These are phyloP conservation scores for Penicillium silybi DNA, from an alignment of 495 filamentous ascomycete genomes.

Conservation along the genomic window DNA sequence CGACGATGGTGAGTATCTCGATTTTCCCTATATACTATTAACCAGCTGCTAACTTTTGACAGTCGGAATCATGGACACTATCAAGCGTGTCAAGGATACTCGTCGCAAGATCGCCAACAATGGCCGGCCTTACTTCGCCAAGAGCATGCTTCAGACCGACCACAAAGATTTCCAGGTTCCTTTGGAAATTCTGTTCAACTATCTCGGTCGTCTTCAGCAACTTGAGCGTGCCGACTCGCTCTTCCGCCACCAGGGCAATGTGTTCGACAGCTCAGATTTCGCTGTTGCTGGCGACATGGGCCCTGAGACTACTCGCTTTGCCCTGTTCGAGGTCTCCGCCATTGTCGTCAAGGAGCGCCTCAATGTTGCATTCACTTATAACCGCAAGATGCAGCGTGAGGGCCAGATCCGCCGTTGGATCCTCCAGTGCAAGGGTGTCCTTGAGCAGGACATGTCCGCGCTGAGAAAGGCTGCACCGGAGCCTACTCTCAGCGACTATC, in stretches of 20 bases:
- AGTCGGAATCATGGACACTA: constrained; percentile 28
- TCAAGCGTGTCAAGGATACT: constrained; percentile 47
- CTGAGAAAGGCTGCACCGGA: constrained; percentile 48
- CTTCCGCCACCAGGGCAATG: constrained; percentile 56
- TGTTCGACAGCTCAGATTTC: constrained; percentile 36
- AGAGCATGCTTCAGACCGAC: constrained; percentile 44
- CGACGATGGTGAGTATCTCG: constrained; percentile 26
- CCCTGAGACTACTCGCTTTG: constrained; percentile 47
- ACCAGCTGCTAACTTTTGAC: neutral
- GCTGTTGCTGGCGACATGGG: constrained; percentile 46
- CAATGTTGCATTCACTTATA: constrained; percentile 60
- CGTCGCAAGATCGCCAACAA: constrained; percentile 35
- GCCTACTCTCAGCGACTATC: constrained; percentile 60
- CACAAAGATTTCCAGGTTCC: constrained; percentile 50
- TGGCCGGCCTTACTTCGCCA: constrained; percentile 47
- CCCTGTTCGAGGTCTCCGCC: constrained; percentile 60
- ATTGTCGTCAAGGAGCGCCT: constrained; percentile 56
- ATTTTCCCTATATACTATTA: neutral
- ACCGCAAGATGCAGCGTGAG: constrained; percentile 54
- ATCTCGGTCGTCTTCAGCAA: constrained; percentile 58
- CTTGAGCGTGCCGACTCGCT: constrained; percentile 56
- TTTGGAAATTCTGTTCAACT: constrained; percentile 68
- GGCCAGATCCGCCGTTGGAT: constrained; percentile 57
- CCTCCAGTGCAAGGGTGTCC: constrained; percentile 52
- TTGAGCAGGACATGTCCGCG: constrained; percentile 51